These are phyloP conservation scores for Blastobotrys petasosporus DNA, from an alignment of 1,139 yeast genomes.

Conservation along the genomic window DNA sequence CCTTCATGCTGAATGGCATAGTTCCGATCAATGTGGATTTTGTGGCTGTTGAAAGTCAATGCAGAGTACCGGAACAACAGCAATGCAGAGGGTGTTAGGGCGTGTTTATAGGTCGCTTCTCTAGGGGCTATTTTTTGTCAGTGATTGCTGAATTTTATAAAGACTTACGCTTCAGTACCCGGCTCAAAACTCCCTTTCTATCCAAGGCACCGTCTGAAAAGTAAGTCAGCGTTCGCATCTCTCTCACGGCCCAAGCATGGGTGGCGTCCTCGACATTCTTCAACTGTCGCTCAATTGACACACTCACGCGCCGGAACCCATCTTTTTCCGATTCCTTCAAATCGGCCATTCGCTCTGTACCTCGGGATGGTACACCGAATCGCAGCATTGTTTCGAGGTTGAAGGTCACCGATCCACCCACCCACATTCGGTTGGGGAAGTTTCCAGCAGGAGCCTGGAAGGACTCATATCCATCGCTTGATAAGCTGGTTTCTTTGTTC, in stretches of 20 bases:
- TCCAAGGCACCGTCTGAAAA: slow-evolving; percentile 15
- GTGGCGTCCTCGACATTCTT: slow-evolving; percentile 16
- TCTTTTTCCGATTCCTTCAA: slow-evolving; percentile 15
- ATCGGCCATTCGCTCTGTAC: slow-evolving; percentile 24
- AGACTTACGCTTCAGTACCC: slow-evolving; percentile 15
- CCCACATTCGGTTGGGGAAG: slow-evolving; percentile 74
- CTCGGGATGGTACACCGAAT: slow-evolving; percentile 32
- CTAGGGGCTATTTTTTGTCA: not conserved
- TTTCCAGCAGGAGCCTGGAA: slow-evolving; percentile 60
- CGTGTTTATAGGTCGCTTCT: slow-evolving; percentile 17
- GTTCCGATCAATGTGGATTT: slow-evolving; percentile 61
- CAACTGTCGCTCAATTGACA: slow-evolving; percentile 29
- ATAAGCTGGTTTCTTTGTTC: slow-evolving; percentile 45
- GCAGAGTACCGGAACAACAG: slow-evolving; percentile 59
- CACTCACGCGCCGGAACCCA: slow-evolving; percentile 23
- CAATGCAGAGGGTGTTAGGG: slow-evolving; percentile 29
- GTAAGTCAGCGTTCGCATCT: slow-evolving; percentile 30
- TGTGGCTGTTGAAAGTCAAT: slow-evolving; percentile 73
- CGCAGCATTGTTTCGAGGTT: slow-evolving; percentile 31
- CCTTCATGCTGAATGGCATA: slow-evolving; percentile 53
- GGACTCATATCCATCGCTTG: slow-evolving; percentile 75
- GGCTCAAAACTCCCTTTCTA: slow-evolving; percentile 9
- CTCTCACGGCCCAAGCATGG: slow-evolving; percentile 27
- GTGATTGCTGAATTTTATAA: not conserved
- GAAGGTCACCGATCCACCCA: slow-evolving; percentile 55